Percentiles rank a stretch among this genome's conserved stretches.
Conservation (phyloP, 345 rosid species). For the Hirschfeldia incana region DNA sequence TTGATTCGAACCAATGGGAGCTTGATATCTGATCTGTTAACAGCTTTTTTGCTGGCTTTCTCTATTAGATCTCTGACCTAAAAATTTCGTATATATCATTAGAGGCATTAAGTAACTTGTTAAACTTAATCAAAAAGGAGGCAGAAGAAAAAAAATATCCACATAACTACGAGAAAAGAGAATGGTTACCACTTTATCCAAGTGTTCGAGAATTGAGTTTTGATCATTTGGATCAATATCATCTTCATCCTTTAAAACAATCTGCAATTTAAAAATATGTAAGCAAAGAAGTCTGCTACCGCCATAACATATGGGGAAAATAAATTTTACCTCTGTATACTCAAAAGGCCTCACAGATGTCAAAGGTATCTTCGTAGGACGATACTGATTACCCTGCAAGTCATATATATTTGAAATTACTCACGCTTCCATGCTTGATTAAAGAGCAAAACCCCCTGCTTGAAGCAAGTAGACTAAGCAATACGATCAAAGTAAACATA, state of each 20-base stretch:
- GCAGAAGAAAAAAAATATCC: conserved; percentile 21
- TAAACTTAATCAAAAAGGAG: background rate
- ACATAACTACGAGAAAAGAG: conserved; percentile 27
- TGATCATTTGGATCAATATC: conserved; percentile 95
- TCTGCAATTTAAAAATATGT: conserved; percentile 50
- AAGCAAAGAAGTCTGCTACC: conserved; percentile 30
- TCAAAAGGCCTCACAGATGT: conserved; percentile 94
- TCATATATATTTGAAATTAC: conserved; percentile 17
- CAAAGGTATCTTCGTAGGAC: conserved; percentile 96
- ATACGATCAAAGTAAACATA: conserved; percentile 14
- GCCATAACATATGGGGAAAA: conserved; percentile 3
- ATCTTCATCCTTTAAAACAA: conserved; percentile 77
- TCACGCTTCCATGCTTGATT: conserved; percentile 20
- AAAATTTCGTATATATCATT: conserved; percentile 28
- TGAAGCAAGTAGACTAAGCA: conserved; percentile 17
- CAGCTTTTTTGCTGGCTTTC: conserved; percentile 61
- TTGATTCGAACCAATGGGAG: conserved; percentile 89
- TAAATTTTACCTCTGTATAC: conserved; percentile 66
- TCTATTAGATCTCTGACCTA: conserved; percentile 86
- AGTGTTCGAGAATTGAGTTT: conserved; percentile 84
- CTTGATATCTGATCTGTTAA: conserved; percentile 62
- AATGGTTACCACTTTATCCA: conserved; percentile 81
- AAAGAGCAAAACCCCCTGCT: background rate
- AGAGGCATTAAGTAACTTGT: conserved; percentile 4
- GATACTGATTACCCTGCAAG: conserved; percentile 89